Evolutionary conservation across 75 land plant genomes (phyloP).

Genomic region (Selaginella moellendorffii): DNA sequence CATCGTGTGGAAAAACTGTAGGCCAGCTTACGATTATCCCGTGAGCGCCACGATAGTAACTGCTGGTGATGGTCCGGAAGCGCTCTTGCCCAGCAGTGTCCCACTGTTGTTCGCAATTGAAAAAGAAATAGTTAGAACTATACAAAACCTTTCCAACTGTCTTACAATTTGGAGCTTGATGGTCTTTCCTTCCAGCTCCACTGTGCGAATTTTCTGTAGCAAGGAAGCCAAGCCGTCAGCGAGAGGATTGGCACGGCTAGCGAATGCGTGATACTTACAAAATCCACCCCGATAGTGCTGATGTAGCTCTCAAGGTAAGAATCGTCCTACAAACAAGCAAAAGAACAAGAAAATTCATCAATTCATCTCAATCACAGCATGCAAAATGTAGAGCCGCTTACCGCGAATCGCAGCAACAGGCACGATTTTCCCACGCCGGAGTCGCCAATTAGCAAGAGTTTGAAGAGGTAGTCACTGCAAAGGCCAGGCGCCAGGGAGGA

Average conservation of each 20-base stretch:
- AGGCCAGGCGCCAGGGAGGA: no score
- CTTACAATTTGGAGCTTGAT: constrained; percentile 91
- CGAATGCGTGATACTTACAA: constrained; percentile 32
- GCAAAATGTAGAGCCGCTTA: constrained; percentile 10
- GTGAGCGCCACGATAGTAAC: constrained; percentile 90
- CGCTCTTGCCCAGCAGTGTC: constrained; percentile 96
- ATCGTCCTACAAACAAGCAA: constrained; percentile 37
- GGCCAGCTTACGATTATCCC: constrained; percentile 88
- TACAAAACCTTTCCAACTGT: no score
- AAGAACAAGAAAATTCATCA: not conserved
- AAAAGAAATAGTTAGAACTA: not conserved
- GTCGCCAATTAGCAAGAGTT: constrained; percentile 63
- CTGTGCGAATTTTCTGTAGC: constrained; percentile 57
- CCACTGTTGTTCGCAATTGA: constrained; percentile 34
- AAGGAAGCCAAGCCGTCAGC: constrained; percentile 2
- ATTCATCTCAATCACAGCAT: not conserved
- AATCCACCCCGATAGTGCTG: constrained; percentile 77
- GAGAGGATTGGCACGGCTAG: not conserved
- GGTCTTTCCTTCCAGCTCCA: constrained; percentile 84
- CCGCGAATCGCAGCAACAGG: constrained; percentile 56
- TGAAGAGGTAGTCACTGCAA: constrained; percentile 62
- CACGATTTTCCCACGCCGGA: constrained; percentile 68
- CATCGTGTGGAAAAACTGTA: not conserved
- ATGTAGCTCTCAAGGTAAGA: constrained; percentile 77
- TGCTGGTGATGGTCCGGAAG: constrained; percentile 82